Evolutionary conservation across 2,329 filamentous ascomycete genomes (phyloP).

Genomic region (Bipolaris victoriae): DNA sequence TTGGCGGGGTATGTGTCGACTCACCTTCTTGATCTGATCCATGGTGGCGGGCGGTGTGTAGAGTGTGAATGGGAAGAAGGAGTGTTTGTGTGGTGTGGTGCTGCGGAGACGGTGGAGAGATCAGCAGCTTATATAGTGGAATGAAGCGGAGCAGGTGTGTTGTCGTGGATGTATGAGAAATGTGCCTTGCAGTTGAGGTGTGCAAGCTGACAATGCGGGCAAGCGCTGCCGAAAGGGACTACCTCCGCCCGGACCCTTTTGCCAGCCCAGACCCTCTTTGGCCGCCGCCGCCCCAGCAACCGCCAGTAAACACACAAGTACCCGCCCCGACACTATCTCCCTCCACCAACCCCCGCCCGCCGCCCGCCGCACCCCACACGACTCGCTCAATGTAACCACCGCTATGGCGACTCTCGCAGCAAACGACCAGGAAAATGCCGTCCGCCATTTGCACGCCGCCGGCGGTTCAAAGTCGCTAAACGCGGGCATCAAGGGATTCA

Average conservation of each 20-base stretch:
- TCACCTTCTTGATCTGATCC: slow-evolving; percentile 90
- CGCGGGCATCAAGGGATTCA: slow-evolving; percentile 65
- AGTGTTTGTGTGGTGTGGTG: slow-evolving; percentile 8
- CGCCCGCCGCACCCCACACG: slow-evolving; percentile 10
- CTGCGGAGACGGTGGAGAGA: slow-evolving; percentile 6
- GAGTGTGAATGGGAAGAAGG: slow-evolving; percentile 3
- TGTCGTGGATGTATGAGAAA: slow-evolving; percentile 35
- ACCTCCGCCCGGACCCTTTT: slow-evolving; percentile 23
- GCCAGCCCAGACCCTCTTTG: slow-evolving; percentile 18
- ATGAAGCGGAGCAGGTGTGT: slow-evolving; percentile 11
- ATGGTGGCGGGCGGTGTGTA: slow-evolving; percentile 55
- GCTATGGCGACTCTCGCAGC: slow-evolving; percentile 71
- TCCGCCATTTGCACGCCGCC: slow-evolving; percentile 74
- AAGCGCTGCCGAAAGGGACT: slow-evolving; percentile 27
- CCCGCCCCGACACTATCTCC: slow-evolving; percentile 5
- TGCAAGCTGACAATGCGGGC: slow-evolving; percentile 40
- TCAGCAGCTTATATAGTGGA: slow-evolving; percentile 14
- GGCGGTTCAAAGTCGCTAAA: slow-evolving; percentile 74
- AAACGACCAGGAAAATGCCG: slow-evolving; percentile 86
- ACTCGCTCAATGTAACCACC: slow-evolving; percentile 41
- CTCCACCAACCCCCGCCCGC: slow-evolving; percentile 8
- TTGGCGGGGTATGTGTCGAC: slow-evolving; percentile 54
- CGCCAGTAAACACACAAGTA: slow-evolving; percentile 34
- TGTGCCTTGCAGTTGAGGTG: slow-evolving; percentile 19
- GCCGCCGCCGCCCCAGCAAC: slow-evolving; percentile 33